These are phyloP conservation scores for Meyerozyma elateridarum DNA, from an alignment of 1,139 yeast species.

Conservation along the genomic window DNA sequence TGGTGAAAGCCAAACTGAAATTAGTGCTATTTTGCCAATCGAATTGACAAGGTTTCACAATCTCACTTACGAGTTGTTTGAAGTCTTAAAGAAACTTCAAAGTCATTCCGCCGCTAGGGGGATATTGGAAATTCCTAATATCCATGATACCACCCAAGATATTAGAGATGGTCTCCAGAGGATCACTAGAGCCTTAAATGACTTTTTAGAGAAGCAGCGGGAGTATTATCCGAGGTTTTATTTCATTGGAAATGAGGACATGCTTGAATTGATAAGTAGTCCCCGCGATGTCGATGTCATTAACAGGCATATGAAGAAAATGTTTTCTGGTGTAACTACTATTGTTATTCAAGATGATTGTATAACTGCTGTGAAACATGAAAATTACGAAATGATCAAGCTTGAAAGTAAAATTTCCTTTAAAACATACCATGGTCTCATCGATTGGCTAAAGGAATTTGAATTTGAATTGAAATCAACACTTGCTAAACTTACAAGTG, in stretches of 20 bases:
- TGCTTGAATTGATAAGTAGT: conserved; percentile 77
- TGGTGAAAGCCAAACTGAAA: conserved; percentile 47
- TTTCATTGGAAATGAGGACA: conserved; percentile 87
- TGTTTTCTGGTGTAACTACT: conserved; percentile 63
- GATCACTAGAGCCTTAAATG: conserved; percentile 65
- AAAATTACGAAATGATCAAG: conserved; percentile 56
- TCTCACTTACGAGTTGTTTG: conserved; percentile 57
- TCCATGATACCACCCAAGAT: conserved; percentile 45
- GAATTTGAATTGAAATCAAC: conserved; percentile 53
- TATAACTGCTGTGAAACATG: conserved; percentile 51
- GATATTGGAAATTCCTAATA: conserved; percentile 48
- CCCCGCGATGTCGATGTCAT: conserved; percentile 45
- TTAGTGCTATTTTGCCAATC: conserved; percentile 58
- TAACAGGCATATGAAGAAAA: conserved; percentile 61
- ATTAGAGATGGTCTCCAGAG: conserved; percentile 51
- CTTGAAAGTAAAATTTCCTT: conserved; percentile 45
- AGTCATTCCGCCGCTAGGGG: conserved; percentile 55
- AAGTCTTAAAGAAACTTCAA: conserved; percentile 47
- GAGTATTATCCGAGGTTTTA: conserved; percentile 76
- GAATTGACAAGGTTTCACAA: conserved; percentile 68
- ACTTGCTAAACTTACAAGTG: conserved; percentile 30
- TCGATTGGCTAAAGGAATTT: conserved; percentile 61
- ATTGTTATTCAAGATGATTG: conserved; percentile 36
- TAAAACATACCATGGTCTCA: conserved; percentile 37
- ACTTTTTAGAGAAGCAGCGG: conserved; percentile 78